Evolutionary conservation across 2,329 filamentous ascomycete species (phyloP).

Genomic region (Colletotrichum australisinense): DNA sequence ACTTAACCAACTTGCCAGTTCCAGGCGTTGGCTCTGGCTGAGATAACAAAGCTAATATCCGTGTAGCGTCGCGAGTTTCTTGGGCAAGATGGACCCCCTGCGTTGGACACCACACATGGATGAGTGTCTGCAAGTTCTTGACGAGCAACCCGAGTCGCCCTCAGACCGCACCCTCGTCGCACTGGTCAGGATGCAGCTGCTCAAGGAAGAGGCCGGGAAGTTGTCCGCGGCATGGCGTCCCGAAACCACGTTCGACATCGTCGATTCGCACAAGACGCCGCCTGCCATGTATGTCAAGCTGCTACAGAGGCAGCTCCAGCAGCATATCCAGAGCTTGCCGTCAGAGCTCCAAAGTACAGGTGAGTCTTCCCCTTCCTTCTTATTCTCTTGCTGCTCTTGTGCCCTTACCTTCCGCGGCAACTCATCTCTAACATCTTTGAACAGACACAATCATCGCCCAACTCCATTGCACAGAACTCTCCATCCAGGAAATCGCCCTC

Average conservation of each 20-base stretch:
- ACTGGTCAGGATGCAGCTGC: conserved; percentile 50
- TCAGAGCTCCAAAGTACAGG: conserved; percentile 42
- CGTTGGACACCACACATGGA: conserved; percentile 67
- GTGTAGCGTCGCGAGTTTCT: conserved; percentile 3
- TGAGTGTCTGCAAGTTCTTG: conserved; percentile 60
- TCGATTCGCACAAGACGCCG: conserved; percentile 25
- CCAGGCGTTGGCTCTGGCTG: neutral
- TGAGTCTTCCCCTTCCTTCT: conserved; percentile 38
- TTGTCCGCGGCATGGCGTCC: conserved; percentile 39
- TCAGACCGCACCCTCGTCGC: conserved; percentile 59
- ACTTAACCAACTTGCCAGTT: neutral
- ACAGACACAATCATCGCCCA: conserved; percentile 49
- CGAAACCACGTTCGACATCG: conserved; percentile 9
- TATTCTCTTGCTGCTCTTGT: too few species aligned
- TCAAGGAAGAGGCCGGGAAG: conserved; percentile 42
- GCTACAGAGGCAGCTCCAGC: conserved; percentile 41
- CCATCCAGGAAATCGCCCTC: conserved; percentile 50
- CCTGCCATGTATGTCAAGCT: conserved; percentile 44
- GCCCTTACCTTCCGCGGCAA: too few species aligned
- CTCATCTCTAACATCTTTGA: neutral
- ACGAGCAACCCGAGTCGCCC: conserved; percentile 52
- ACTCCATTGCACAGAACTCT: conserved; percentile 49
- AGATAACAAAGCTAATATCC: too few species aligned
- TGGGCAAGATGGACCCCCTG: conserved; percentile 56
- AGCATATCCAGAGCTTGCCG: conserved; percentile 39